Percentiles rank a stretch among this genome's conserved stretches.
phyloP scores from a whole-genome alignment of 1,284 basidiomycete genomes.

The Microbotryum saponariae region DNA sequence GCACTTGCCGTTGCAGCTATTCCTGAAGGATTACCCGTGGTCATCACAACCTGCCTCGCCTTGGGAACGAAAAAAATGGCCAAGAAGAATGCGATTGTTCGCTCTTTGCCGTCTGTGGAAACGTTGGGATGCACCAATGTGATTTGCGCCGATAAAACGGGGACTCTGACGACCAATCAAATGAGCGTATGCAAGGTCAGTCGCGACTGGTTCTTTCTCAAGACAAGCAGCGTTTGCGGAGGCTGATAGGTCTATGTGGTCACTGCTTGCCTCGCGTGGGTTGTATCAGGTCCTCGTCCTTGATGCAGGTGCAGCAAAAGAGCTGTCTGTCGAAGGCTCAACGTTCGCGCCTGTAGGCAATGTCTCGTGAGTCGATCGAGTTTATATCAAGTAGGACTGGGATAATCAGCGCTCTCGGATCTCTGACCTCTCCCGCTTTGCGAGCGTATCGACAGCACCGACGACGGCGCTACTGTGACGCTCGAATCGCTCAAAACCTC shows the following conservation, averaged over 20 bases:
- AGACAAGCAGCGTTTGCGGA: too few relatives aligned
- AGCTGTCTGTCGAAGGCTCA: slow-evolving; percentile 77
- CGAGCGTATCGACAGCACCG: neutral
- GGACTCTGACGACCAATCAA: slow-evolving; percentile 89
- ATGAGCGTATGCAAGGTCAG: slow-evolving; percentile 82
- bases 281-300: slow-evolving; percentile 61
- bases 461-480: slow-evolving; percentile 10
- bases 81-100: slow-evolving; percentile 90
- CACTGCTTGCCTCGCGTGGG: neutral
- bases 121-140: slow-evolving; percentile 93
- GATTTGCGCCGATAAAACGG: slow-evolving; percentile 96
- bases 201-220: slow-evolving; percentile 16
- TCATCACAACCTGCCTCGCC: slow-evolving; percentile 92
- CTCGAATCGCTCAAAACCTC: slow-evolving; percentile 13
- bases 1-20: slow-evolving; percentile 92
- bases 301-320: slow-evolving; percentile 52
- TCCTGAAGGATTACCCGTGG: slow-evolving; percentile 88
- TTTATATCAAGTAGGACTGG: too few relatives aligned
- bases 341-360: slow-evolving; percentile 77
- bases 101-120: slow-evolving; percentile 91
- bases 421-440: too few relatives aligned
- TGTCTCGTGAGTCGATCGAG: slow-evolving; percentile 45
- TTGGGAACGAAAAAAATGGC: slow-evolving; percentile 97
- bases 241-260: neutral
- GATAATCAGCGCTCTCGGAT: too few relatives aligned